Conservation (phyloP, 106 monocot genomes). For the Hemerocallis citrina region DNA sequence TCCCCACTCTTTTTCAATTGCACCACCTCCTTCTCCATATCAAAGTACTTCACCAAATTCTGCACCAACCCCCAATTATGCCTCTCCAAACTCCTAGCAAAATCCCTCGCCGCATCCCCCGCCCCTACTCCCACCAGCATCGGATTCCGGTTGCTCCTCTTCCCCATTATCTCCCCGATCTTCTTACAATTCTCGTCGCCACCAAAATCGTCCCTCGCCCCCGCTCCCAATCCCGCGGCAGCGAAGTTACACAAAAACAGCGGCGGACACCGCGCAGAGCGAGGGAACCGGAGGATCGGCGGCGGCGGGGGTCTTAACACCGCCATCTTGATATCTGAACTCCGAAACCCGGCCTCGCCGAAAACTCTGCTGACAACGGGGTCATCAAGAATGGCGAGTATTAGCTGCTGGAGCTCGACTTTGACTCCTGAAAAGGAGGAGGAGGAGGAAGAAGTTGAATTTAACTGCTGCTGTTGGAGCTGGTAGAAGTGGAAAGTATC, state of each 20-base stretch:
- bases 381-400: constrained; percentile 63
- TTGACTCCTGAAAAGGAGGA: constrained; percentile 39
- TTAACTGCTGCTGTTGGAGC: constrained; percentile 11
- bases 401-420: constrained; percentile 67
- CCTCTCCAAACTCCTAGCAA: constrained; percentile 20
- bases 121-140: constrained; percentile 66
- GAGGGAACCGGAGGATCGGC: constrained; percentile 39
- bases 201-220: constrained; percentile 6
- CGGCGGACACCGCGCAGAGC: constrained; percentile 39
- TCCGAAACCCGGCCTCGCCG: constrained; percentile 63
- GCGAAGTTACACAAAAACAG: constrained; percentile 40
- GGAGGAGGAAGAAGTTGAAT: too few species aligned
- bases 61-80: constrained; percentile 10
- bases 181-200: constrained; percentile 42
- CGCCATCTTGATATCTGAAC: constrained; percentile 53
- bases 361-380: constrained; percentile 60
- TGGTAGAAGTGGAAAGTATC: constrained; percentile 38
- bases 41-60: constrained; percentile 23
- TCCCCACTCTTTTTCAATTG: background rate
- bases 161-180: constrained; percentile 44
- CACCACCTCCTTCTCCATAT: constrained; percentile 12
- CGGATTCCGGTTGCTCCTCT: constrained; percentile 23
- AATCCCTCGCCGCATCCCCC: constrained; percentile 40
- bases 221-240: background rate
- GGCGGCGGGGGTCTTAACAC: constrained; percentile 52